Evolutionary conservation across 768 basidiomycete genomes (phyloP).

Genomic region (Kockovaella imperatae): DNA sequence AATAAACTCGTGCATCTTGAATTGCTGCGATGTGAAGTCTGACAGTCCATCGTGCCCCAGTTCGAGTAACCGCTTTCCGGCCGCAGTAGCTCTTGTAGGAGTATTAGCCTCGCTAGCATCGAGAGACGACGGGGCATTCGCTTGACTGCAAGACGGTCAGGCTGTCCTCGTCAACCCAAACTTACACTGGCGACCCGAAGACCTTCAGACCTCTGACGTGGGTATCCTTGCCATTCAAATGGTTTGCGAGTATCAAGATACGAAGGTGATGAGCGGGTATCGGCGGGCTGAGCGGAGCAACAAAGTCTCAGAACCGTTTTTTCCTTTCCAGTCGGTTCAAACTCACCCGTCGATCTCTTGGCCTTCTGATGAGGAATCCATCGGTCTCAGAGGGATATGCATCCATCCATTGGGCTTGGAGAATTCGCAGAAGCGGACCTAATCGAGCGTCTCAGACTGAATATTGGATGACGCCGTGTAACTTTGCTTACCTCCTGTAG

Average conservation of each 20-base stretch:
- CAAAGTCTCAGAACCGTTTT: neutral
- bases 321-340: neutral
- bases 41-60: constrained; percentile 60
- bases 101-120: constrained; percentile 46
- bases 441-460: too few relatives aligned
- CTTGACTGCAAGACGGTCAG: neutral
- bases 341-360: constrained; percentile 74
- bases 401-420: constrained; percentile 94
- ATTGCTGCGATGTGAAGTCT: constrained; percentile 57
- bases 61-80: constrained; percentile 28
- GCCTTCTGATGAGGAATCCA: constrained; percentile 52
- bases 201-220: constrained; percentile 86
- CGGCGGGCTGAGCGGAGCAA: constrained; percentile 56
- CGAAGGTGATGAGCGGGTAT: constrained; percentile 85
- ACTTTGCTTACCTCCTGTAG: constrained; percentile 86
- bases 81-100: constrained; percentile 1
- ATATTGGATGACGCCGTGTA: too few relatives aligned
- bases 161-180: constrained; percentile 5
- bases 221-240: constrained; percentile 98
- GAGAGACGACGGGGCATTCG: constrained; percentile 1
- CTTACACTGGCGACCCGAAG: constrained; percentile 77
- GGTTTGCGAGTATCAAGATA: constrained; percentile 81
- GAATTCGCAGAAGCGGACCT: constrained; percentile 58
- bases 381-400: constrained; percentile 43
- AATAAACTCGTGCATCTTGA: constrained; percentile 71